Conservation (phyloP, 108 stramenopile species). For the Thalassiosira profunda region DNA sequence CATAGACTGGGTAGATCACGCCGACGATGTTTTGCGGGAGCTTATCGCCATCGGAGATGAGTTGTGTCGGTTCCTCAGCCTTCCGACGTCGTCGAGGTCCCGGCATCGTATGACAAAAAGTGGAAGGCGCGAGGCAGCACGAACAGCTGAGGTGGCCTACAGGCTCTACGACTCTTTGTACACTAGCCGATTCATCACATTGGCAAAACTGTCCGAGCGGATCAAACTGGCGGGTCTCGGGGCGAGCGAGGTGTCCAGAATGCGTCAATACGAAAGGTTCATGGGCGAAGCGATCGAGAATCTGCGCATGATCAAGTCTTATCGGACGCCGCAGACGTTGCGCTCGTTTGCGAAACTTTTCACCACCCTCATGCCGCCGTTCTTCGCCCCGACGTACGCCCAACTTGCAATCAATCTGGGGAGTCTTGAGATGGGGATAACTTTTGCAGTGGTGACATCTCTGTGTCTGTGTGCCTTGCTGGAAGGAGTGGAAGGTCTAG, state of each 20-base stretch:
- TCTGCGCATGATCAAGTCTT: constrained; percentile 71
- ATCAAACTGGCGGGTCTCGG: constrained; percentile 68
- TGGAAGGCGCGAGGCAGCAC: constrained; percentile 53
- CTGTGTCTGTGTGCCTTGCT: constrained; percentile 75
- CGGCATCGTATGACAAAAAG: constrained; percentile 55
- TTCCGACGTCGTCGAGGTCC: constrained; percentile 58
- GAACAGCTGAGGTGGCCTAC: constrained; percentile 46
- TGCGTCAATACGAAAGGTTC: constrained; percentile 75
- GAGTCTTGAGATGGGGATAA: constrained; percentile 61
- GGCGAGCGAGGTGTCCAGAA: constrained; percentile 72
- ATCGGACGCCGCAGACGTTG: constrained; percentile 82
- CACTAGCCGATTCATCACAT: constrained; percentile 36
- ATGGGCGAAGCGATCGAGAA: constrained; percentile 59
- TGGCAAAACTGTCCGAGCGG: constrained; percentile 52
- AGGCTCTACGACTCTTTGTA: constrained; percentile 54
- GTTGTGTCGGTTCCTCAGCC: constrained; percentile 61
- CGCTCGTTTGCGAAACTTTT: constrained; percentile 76
- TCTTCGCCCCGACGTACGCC: constrained; percentile 78
- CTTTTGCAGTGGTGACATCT: constrained; percentile 69
- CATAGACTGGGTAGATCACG: constrained; percentile 65
- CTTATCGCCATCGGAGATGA: constrained; percentile 59
- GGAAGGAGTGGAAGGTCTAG: constrained; percentile 69
- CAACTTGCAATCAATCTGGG: constrained; percentile 64
- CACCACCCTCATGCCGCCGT: constrained; percentile 65
- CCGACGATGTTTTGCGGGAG: constrained; percentile 50